Percentiles rank a stretch among this genome's conserved stretches.
Evolutionary conservation across 106 monocot genomes (phyloP).

Genomic region (Dendrobium officinale): DNA sequence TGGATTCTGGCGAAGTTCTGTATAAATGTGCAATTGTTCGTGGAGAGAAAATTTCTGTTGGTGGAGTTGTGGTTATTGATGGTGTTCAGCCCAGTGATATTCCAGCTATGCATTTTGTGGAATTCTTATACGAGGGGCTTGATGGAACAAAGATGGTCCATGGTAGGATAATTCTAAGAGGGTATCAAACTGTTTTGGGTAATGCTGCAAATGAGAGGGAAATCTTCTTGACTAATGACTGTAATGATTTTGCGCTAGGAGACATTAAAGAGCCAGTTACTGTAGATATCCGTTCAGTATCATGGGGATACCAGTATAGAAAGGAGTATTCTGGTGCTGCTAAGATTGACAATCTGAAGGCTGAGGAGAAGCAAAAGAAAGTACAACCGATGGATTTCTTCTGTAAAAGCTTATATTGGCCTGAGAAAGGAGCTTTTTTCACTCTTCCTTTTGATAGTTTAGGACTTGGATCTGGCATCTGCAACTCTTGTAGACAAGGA

Average conservation of each 20-base stretch:
- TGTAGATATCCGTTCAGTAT: constrained; percentile 42
- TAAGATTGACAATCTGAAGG: constrained; percentile 50
- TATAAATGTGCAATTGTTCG: constrained; percentile 55
- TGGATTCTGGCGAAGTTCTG: constrained; percentile 51
- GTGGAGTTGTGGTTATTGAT: constrained; percentile 48
- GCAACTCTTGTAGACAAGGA: constrained; percentile 62
- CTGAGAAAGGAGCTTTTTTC: constrained; percentile 80
- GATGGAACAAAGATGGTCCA: constrained; percentile 74
- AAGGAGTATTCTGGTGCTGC: constrained; percentile 48
- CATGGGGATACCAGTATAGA: constrained; percentile 76
- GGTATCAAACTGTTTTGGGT: constrained; percentile 72
- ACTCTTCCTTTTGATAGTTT: constrained; percentile 44
- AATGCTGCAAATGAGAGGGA: constrained; percentile 93
- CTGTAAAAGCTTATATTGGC: constrained; percentile 89
- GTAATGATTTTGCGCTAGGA: constrained; percentile 64
- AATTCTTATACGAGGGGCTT: constrained; percentile 71
- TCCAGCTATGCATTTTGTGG: constrained; percentile 43
- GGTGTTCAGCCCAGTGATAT: constrained; percentile 33
- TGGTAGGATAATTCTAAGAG: constrained; percentile 61
- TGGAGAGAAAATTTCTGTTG: constrained; percentile 43
- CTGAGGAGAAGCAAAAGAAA: constrained; percentile 85
- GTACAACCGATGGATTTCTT: constrained; percentile 65
- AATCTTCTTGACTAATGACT: constrained; percentile 77
- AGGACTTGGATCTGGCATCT: constrained; percentile 77
- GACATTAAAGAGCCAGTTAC: constrained; percentile 58